A percentile compares a stretch with the other conserved stretches of the same genome.
Evolutionary conservation across 164 flowering plant genomes (phyloP).

Genomic region (Annona squamosa): DNA sequence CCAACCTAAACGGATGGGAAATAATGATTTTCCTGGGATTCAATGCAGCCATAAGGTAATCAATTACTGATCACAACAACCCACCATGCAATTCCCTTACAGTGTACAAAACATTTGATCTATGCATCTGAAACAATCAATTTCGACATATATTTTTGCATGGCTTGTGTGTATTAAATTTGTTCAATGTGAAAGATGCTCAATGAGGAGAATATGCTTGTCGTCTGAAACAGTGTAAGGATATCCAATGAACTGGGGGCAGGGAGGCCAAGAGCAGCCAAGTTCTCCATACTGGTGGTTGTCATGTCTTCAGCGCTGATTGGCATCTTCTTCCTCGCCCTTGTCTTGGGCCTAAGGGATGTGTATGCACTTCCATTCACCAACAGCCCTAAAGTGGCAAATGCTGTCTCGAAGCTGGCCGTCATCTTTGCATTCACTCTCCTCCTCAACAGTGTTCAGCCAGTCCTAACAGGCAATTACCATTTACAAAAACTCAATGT

Average conservation of each 20-base stretch:
- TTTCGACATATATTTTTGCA: neutral
- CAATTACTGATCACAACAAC: too few species aligned
- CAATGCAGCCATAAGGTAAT: constrained; percentile 42
- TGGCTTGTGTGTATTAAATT: too few species aligned
- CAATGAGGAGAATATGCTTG: neutral
- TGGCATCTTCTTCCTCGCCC: constrained; percentile 21
- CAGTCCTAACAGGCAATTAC: constrained; percentile 25
- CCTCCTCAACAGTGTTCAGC: constrained; percentile 32
- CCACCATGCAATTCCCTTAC: neutral
- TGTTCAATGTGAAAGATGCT: neutral
- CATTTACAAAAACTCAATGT: too few species aligned
- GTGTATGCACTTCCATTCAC: constrained; percentile 25
- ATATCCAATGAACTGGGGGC: constrained; percentile 38
- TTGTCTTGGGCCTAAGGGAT: constrained; percentile 22
- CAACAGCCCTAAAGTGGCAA: constrained; percentile 14
- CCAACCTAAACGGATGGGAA: constrained; percentile 33
- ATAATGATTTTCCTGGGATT: constrained; percentile 32
- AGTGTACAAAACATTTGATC: neutral
- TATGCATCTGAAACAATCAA: neutral
- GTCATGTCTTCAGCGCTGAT: constrained; percentile 18
- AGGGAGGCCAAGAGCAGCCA: constrained; percentile 35
- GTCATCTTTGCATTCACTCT: constrained; percentile 24
- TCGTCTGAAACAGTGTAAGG: constrained; percentile 19
- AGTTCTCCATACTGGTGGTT: constrained; percentile 26
- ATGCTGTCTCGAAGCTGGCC: constrained; percentile 22